Evolutionary conservation across 192 early-diverging fungal genomes (phyloP).

Genomic region (Lobosporangium transversale): DNA sequence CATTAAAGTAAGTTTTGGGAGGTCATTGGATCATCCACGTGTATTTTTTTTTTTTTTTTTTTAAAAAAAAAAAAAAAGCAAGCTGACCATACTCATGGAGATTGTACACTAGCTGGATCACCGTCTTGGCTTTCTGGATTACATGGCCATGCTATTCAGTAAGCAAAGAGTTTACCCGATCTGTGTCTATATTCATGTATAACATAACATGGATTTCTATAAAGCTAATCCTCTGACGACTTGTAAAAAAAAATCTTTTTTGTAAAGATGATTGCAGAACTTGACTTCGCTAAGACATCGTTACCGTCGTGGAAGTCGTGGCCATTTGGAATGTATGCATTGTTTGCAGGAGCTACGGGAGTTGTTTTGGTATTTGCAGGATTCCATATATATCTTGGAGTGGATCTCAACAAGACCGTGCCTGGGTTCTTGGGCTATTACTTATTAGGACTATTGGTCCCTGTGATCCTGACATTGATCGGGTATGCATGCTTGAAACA

Average conservation of each 20-base stretch:
- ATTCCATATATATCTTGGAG: constrained; percentile 62
- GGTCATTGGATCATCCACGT: neutral
- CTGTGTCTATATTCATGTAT: too few relatives aligned
- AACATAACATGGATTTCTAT: neutral
- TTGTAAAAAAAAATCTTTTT: too few relatives aligned
- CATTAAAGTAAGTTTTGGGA: constrained; percentile 60
- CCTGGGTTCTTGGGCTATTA: constrained; percentile 59
- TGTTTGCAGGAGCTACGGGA: constrained; percentile 64
- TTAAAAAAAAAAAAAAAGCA: neutral
- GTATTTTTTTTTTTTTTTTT: neutral
- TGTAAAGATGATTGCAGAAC: constrained; percentile 65
- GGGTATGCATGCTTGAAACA: constrained; percentile 53
- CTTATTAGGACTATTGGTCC: constrained; percentile 56
- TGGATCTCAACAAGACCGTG: constrained; percentile 21
- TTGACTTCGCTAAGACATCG: constrained; percentile 75
- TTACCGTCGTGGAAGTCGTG: constrained; percentile 69
- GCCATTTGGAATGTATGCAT: constrained; percentile 72
- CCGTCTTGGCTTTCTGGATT: constrained; percentile 49
- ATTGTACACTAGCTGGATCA: constrained; percentile 41
- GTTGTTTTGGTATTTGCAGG: constrained; percentile 70
- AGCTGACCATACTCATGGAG: too few relatives aligned
- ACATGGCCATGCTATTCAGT: constrained; percentile 53
- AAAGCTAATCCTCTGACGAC: too few relatives aligned
- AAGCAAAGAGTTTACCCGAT: constrained; percentile 7
- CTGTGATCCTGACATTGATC: constrained; percentile 46